Conservation (phyloP, 1,284 basidiomycete genomes). For the Ganoderma lingzhi region DNA sequence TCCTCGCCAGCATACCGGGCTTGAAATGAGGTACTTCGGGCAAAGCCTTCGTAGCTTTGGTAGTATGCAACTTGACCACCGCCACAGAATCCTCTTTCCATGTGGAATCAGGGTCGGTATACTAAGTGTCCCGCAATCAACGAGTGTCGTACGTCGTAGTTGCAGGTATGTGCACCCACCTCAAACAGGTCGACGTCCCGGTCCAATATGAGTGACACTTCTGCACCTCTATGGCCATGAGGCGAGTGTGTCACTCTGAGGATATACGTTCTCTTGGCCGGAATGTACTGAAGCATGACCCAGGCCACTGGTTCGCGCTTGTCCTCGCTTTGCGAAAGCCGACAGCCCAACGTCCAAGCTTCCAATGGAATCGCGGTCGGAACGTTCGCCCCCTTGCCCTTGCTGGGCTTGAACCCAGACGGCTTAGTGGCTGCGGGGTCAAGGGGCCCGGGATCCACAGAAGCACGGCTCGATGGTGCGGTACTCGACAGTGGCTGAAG, state of each 20-base stretch:
- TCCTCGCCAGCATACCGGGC: conserved; percentile 7
- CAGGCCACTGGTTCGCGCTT: conserved; percentile 15
- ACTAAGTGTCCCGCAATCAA: not conserved
- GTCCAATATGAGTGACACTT: not conserved
- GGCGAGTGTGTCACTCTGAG: conserved; percentile 4
- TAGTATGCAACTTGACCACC: conserved; percentile 4
- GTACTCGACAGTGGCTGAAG: not conserved
- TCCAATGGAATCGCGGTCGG: conserved; percentile 22
- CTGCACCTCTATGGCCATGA: not conserved
- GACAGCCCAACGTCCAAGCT: conserved; percentile 26
- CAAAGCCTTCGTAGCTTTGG: no score
- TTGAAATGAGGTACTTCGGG: no score
- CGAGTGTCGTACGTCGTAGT: not conserved
- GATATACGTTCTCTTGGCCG: not conserved
- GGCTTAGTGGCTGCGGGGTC: conserved; percentile 21
- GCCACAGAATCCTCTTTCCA: conserved; percentile 7
- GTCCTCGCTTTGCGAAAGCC: conserved; percentile 11
- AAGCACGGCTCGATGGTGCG: not conserved
- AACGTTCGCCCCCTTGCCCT: not conserved
- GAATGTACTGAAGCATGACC: not conserved
- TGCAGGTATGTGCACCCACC: not conserved
- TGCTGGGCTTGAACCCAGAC: conserved; percentile 22
- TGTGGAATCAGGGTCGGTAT: conserved; percentile 4
- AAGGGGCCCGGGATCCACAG: not conserved
- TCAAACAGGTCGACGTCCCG: not conserved